A percentile compares a stretch with the other conserved stretches of the same genome.
Evolutionary conservation across 2,329 filamentous ascomycete genomes (phyloP).

Genomic region (Ophioceras dolichostomum): DNA sequence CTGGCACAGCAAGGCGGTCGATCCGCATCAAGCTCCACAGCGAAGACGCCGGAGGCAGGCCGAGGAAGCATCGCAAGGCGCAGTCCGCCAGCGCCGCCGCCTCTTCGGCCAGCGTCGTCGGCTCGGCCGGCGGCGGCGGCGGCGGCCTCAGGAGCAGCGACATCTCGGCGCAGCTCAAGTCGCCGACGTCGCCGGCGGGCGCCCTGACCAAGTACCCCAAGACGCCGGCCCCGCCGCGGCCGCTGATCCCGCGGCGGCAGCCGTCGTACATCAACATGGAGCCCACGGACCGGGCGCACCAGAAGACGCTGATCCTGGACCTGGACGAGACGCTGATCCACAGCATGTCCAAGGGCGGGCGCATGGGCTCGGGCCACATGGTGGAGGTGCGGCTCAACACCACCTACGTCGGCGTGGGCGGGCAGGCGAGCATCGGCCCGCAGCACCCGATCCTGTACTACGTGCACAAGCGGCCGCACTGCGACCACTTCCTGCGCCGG

Average conservation of each 20-base stretch:
- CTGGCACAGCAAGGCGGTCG: conserved; percentile 58
- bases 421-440: conserved; percentile 57
- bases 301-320: conserved; percentile 92
- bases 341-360: conserved; percentile 90
- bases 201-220: conserved; percentile 82
- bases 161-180: conserved; percentile 76
- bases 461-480: conserved; percentile 94
- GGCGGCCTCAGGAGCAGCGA: conserved; percentile 26
- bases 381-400: conserved; percentile 87
- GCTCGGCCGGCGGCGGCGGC: conserved; percentile 25
- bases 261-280: conserved; percentile 68
- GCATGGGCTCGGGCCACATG: conserved; percentile 97
- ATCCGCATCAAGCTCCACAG: conserved; percentile 85
- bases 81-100: conserved; percentile 32
- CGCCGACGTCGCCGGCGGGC: conserved; percentile 72
- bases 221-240: conserved; percentile 76
- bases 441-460: conserved; percentile 98
- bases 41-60: conserved; percentile 61
- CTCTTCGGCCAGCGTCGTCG: conserved; percentile 24
- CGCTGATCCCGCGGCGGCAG: conserved; percentile 77
- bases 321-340: conserved; percentile 97
- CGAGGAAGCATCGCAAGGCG: conserved; percentile 58
- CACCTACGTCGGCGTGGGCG: conserved; percentile 53
- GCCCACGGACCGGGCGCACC: conserved; percentile 40
- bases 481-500: conserved; percentile 89